Conservation (phyloP, 352 stramenopile genomes). For the Phytophthora multivora region DNA sequence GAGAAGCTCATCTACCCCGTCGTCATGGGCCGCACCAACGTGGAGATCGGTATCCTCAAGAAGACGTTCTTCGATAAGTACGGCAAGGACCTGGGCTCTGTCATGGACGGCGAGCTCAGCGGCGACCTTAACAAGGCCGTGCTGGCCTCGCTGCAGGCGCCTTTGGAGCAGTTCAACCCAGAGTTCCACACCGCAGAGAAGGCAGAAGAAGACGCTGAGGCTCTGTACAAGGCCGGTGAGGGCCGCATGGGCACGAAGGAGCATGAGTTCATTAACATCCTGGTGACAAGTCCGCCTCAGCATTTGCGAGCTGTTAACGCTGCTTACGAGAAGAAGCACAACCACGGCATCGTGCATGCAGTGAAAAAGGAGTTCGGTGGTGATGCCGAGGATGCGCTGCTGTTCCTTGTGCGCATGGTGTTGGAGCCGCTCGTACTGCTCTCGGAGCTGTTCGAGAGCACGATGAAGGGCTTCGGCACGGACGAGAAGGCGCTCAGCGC, state of each 20-base stretch:
- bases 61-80: constrained; percentile 77
- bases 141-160: constrained; percentile 65
- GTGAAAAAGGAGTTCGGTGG: constrained; percentile 74
- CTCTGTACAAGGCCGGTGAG: constrained; percentile 74
- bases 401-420: constrained; percentile 70
- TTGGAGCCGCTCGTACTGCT: constrained; percentile 63
- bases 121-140: constrained; percentile 82
- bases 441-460: constrained; percentile 71
- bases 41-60: constrained; percentile 80
- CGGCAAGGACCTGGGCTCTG: constrained; percentile 61
- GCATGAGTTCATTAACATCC: constrained; percentile 61
- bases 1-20: constrained; percentile 77
- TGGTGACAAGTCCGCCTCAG: constrained; percentile 55
- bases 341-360: constrained; percentile 62
- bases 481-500: constrained; percentile 67
- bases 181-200: constrained; percentile 62
- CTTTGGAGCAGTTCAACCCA: constrained; percentile 58
- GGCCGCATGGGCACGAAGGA: constrained; percentile 74
- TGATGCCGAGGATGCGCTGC: constrained; percentile 54
- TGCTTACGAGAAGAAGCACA: constrained; percentile 65
- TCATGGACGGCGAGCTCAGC: constrained; percentile 61
- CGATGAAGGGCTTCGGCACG: constrained; percentile 79
- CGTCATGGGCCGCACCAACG: constrained; percentile 69
- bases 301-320: constrained; percentile 64
- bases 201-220: constrained; percentile 60